phyloP scores from a whole-genome alignment of 2,329 filamentous ascomycete genomes.

The Penicillium hordei region DNA sequence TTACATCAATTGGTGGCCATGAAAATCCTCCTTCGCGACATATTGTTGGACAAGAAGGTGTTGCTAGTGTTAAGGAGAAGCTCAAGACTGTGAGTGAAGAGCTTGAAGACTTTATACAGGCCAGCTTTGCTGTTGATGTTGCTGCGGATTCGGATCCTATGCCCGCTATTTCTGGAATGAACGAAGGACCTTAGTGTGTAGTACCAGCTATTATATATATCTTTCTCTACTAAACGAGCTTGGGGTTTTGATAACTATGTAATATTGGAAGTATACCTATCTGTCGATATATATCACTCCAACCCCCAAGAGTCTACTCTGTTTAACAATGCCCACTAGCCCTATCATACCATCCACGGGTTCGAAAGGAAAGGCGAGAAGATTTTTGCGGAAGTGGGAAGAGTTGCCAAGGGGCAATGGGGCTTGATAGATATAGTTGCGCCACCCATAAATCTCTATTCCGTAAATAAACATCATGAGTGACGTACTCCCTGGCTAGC shows the following conservation, averaged over 20 bases:
- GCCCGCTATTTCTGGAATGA: slow-evolving; percentile 10
- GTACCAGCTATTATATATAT: not conserved
- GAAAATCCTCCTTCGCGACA: slow-evolving; percentile 93
- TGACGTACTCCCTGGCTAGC: not conserved
- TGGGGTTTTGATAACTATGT: not conserved
- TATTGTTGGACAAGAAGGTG: slow-evolving; percentile 88
- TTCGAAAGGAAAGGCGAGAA: too few relatives aligned
- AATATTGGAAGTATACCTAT: too few relatives aligned
- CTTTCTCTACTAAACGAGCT: not conserved
- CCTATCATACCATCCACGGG: too few relatives aligned
- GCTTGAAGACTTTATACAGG: slow-evolving; percentile 91
- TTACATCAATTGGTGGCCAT: slow-evolving; percentile 89
- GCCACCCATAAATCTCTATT: not conserved
- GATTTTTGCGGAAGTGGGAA: too few relatives aligned
- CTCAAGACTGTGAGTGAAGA: slow-evolving; percentile 95
- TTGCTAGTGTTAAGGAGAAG: slow-evolving; percentile 88
- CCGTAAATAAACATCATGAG: not conserved
- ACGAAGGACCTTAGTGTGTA: slow-evolving; percentile 16
- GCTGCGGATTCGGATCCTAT: slow-evolving; percentile 32
- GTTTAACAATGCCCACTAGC: not conserved
- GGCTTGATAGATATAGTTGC: too few relatives aligned
- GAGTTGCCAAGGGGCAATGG: too few relatives aligned
- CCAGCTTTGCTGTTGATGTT: slow-evolving; percentile 76
- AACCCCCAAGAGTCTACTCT: not conserved
- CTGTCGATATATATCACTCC: not conserved